A percentile compares a stretch with the other conserved stretches of the same genome.
Evolutionary conservation across 169 alveolate species (phyloP).

Genomic region (Plasmodium sp.): DNA sequence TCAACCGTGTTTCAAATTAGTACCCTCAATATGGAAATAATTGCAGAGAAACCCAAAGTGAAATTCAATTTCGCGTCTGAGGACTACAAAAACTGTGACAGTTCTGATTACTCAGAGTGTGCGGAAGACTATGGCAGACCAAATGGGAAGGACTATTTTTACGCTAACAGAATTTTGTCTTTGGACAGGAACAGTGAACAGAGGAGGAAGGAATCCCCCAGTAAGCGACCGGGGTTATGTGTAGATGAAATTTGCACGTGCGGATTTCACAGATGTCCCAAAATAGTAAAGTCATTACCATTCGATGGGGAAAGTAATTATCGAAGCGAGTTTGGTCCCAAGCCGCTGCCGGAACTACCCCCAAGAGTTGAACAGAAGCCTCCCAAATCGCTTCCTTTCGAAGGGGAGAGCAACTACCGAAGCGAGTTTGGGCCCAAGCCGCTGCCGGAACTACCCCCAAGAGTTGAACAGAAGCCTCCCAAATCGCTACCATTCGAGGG

Average conservation of each 20-base stretch:
- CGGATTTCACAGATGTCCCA: constrained; percentile 79
- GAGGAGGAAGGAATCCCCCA: constrained; percentile 78
- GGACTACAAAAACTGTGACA: constrained; percentile 8
- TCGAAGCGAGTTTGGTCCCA: constrained; percentile 77
- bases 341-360: constrained; percentile 74
- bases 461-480: constrained; percentile 31
- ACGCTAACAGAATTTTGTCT: constrained; percentile 27
- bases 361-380: constrained; percentile 45
- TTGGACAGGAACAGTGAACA: constrained; percentile 75
- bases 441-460: constrained; percentile 72
- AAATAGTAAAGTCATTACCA: constrained; percentile 72
- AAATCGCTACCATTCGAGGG: constrained; percentile 78
- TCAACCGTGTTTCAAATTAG: constrained; percentile 9
- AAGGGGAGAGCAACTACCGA: constrained; percentile 73
- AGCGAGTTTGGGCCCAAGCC: constrained; percentile 82
- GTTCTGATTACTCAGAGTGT: constrained; percentile 13
- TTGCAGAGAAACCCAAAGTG: constrained; percentile 52
- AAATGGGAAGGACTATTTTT: constrained; percentile 6
- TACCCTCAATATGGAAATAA: constrained; percentile 36
- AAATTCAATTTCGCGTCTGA: constrained; percentile 34
- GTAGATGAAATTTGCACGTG: constrained; percentile 83
- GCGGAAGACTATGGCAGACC: constrained; percentile 1
- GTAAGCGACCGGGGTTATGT: constrained; percentile 78
- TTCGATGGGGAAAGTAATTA: constrained; percentile 80
- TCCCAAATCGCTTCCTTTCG: constrained; percentile 78